These are phyloP conservation scores for Lagenidium giganteum DNA, from an alignment of 352 stramenopile species.

Conservation along the genomic window DNA sequence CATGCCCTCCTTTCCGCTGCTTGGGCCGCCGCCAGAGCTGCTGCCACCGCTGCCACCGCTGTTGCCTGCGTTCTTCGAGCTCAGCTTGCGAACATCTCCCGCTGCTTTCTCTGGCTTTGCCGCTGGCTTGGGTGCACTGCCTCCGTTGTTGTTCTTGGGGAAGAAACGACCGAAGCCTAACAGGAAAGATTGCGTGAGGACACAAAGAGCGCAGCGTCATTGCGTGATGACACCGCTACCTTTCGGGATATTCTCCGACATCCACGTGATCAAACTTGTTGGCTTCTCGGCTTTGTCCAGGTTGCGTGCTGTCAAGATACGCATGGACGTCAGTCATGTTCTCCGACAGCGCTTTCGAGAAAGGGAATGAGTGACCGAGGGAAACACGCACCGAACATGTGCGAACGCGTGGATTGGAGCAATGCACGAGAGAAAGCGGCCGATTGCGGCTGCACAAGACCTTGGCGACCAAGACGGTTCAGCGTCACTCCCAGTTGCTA, in stretches of 20 bases:
- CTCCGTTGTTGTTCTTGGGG: constrained; percentile 55
- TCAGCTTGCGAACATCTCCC: constrained; percentile 63
- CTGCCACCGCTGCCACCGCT: constrained; percentile 18
- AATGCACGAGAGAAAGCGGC: constrained; percentile 32
- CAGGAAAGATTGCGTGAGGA: background rate
- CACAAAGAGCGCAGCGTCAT: too few species aligned
- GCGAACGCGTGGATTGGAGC: constrained; percentile 44
- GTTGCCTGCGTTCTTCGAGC: constrained; percentile 50
- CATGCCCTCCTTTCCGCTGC: constrained; percentile 47
- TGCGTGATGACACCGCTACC: constrained; percentile 19
- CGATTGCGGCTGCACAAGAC: constrained; percentile 28
- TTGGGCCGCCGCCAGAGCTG: constrained; percentile 25
- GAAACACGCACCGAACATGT: constrained; percentile 60
- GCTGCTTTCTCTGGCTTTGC: constrained; percentile 45
- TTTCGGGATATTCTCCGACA: constrained; percentile 77
- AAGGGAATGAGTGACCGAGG: too few species aligned
- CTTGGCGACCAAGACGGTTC: constrained; percentile 40
- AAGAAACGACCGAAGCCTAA: constrained; percentile 81
- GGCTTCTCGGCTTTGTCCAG: constrained; percentile 36
- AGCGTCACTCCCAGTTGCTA: constrained; percentile 69
- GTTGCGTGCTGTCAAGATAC: constrained; percentile 32
- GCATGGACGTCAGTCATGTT: background rate
- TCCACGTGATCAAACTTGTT: constrained; percentile 65
- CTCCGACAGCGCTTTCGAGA: too few species aligned
- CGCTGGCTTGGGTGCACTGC: constrained; percentile 36